Evolutionary conservation across 257 asterid species (phyloP).

Genomic region (Jacaranda copaia): DNA sequence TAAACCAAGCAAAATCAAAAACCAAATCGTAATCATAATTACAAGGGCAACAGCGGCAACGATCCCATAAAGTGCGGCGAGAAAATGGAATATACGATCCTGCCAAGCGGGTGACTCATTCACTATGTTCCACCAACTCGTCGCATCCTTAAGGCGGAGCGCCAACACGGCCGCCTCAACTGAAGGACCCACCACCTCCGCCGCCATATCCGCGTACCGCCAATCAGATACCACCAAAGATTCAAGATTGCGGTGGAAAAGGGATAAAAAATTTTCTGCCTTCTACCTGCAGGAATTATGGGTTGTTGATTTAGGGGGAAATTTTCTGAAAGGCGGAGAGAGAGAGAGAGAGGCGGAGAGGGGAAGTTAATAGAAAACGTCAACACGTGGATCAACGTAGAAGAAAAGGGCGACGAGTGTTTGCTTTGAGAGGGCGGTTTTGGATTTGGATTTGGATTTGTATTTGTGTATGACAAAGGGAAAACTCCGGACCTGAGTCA

Average conservation of each 20-base stretch:
- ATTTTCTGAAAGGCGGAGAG: conserved; percentile 32
- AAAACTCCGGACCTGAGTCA: background rate
- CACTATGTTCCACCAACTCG: conserved; percentile 84
- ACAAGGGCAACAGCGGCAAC: conserved; percentile 85
- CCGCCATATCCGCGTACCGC: conserved; percentile 54
- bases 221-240: conserved; percentile 22
- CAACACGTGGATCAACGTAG: conserved; percentile 46
- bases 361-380: conserved; percentile 29
- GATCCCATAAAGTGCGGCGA: conserved; percentile 76
- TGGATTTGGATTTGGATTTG: too few species aligned
- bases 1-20: background rate
- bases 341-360: conserved; percentile 41
- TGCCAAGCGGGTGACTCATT: conserved; percentile 79
- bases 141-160: conserved; percentile 67
- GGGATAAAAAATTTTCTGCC: background rate
- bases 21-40: conserved; percentile 26
- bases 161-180: conserved; percentile 53
- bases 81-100: conserved; percentile 74
- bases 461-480: background rate
- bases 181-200: conserved; percentile 52
- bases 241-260: conserved; percentile 34
- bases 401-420: conserved; percentile 8
- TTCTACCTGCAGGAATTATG: conserved; percentile 9
- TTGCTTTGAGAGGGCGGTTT: conserved; percentile 20
- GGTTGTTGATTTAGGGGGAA: conserved; percentile 28